A percentile compares a stretch with the other conserved stretches of the same genome.
Evolutionary conservation across 2,329 filamentous ascomycete species (phyloP).

Genomic region (Venturia aucupariae): DNA sequence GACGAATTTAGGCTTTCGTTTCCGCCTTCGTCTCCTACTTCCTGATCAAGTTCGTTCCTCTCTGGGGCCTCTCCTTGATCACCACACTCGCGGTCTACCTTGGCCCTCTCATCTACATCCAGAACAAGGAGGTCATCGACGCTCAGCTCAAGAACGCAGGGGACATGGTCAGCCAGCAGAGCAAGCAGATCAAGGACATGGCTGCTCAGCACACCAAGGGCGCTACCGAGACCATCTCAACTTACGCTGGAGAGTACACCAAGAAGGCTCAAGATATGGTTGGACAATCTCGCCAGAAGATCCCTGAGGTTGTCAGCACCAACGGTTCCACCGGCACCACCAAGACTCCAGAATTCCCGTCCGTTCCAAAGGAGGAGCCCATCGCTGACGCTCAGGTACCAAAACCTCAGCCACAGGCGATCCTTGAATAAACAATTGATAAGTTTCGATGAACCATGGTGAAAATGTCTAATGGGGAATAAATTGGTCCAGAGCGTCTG

Average conservation of each 20-base stretch:
- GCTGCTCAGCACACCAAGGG: constrained; percentile 51
- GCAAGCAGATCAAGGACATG: constrained; percentile 49
- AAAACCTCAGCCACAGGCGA: background rate
- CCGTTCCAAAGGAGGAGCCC: constrained; percentile 4
- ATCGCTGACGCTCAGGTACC: constrained; percentile 8
- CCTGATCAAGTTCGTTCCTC: constrained; percentile 56
- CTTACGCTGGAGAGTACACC: constrained; percentile 51
- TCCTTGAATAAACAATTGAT: constrained; percentile 1
- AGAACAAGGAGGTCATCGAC: constrained; percentile 57
- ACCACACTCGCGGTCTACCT: constrained; percentile 48
- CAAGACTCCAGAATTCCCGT: constrained; percentile 4
- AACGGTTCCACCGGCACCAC: constrained; percentile 9
- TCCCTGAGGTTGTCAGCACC: background rate
- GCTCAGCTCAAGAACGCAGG: constrained; percentile 46
- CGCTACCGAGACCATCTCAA: constrained; percentile 48
- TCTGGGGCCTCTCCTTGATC: constrained; percentile 54
- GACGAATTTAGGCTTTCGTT: constrained; percentile 44
- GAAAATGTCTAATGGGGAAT: background rate
- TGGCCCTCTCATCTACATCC: constrained; percentile 53
- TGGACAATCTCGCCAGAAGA: constrained; percentile 12
- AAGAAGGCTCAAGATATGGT: constrained; percentile 46
- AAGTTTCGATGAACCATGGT: background rate
- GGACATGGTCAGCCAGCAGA: constrained; percentile 47
- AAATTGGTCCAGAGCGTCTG: constrained; percentile 2
- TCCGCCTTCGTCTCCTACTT: constrained; percentile 52